Base-by-base conservation (phyloP, 1,139 yeast genomes). In the Pichia cactophila region DNA sequence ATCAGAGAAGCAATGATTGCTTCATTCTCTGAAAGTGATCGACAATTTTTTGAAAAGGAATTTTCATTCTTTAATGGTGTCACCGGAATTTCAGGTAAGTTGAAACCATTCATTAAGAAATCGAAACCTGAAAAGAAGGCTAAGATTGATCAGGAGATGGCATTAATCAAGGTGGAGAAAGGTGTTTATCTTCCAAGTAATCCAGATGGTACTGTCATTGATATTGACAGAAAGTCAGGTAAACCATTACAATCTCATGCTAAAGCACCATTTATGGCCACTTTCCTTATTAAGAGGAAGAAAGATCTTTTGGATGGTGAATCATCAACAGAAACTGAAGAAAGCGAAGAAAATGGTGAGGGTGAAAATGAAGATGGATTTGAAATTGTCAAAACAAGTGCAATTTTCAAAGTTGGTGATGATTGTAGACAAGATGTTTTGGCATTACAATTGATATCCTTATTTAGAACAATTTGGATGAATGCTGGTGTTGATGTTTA, bases 201-300 rank as follows among this genome's bases (percentile, higher is more conserved):
- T 61, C 98, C 98, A 1, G 97, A 92, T 66, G 98, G 98, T 45
- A 77, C 75, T n/a, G 87, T 94, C 36, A 72, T 89, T 54, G 97
- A 89, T 61, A 92, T 94, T 64, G 90, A 89, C 64, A 75, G 98
- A 53, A 85, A 83, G 58, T 83, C 96, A 9, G 98, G 98, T 53
- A 82, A 79, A 60, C 98, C 99, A n/a, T 73, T 94, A 60, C 99
- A 94, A 69, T 87, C 96, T 20, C 99, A 94, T 65, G 98, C 99
- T 16, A 94, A 94, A 65, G 97, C 99, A 0, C 99, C 99, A 42
- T 94, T 88, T 64, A 78, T 94, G 90, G 98, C 98, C 0, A 85
- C 95, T 0, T 94, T 94, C 71, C 86, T 83, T 66, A 88, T 94
- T 57, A 76, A 77, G 46, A 83, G 80, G 58, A 79, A 80, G 26